Evolutionary conservation across 179 eudicot genomes (phyloP).

Genomic region (Amaranthus tricolor): DNA sequence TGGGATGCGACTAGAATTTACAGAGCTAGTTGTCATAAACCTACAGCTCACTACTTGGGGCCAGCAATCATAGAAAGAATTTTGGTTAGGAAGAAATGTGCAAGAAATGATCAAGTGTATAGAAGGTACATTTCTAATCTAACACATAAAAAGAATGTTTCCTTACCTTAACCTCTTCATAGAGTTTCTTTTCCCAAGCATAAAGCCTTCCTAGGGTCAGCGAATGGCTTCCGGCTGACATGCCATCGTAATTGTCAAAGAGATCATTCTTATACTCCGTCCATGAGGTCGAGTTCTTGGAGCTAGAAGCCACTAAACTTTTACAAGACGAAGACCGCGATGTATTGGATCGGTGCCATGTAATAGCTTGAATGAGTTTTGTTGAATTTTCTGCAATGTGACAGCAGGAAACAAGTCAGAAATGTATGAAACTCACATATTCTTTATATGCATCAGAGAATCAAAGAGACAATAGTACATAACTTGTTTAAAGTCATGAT

Average conservation of each 20-base stretch:
- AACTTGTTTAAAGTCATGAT: not conserved
- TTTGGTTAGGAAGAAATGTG: too few relatives aligned
- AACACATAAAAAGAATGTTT: too few relatives aligned
- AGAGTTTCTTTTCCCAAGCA: constrained; percentile 99
- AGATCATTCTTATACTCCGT: constrained; percentile 81
- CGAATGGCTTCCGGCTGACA: constrained; percentile 89
- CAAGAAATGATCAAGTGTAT: too few relatives aligned
- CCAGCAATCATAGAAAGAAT: too few relatives aligned
- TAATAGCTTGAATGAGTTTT: constrained; percentile 75
- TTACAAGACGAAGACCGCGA: constrained; percentile 76
- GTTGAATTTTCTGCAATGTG: constrained; percentile 73
- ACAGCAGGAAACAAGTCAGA: constrained; percentile 15
- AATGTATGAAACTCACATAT: not conserved
- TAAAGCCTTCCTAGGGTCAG: constrained; percentile 87
- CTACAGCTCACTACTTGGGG: too few relatives aligned
- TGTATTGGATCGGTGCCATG: constrained; percentile 63
- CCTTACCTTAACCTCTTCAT: constrained; percentile 86
- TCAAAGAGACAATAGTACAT: not conserved
- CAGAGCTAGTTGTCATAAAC: too few relatives aligned
- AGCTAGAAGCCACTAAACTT: constrained; percentile 76
- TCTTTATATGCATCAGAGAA: not conserved
- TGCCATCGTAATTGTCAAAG: constrained; percentile 88
- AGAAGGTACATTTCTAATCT: too few relatives aligned
- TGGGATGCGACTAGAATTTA: too few relatives aligned
- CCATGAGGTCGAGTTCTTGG: constrained; percentile 80